Evolutionary conservation across 345 rosid species (phyloP).

Genomic region (Lepidium africanum): DNA sequence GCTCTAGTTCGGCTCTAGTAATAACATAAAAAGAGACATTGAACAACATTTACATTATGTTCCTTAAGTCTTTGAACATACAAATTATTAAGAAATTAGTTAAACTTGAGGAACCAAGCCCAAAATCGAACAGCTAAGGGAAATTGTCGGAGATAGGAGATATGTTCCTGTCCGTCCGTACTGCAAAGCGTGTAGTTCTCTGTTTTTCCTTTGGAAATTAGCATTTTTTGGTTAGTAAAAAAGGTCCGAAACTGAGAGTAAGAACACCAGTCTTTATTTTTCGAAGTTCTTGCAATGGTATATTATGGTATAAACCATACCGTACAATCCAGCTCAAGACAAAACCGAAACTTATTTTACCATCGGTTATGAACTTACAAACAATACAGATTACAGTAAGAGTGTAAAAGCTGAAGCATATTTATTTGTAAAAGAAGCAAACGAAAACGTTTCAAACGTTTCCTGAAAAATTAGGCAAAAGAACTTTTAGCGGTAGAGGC

Average conservation of each 20-base stretch:
- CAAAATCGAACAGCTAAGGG: slow-evolving; percentile 3
- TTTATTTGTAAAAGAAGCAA: slow-evolving; percentile 14
- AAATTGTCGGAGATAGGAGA: not conserved
- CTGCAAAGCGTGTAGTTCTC: too few relatives aligned
- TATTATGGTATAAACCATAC: not conserved
- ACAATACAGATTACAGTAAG: not conserved
- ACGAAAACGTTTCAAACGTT: not conserved
- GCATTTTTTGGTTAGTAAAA: not conserved
- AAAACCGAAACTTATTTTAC: not conserved
- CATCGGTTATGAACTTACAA: not conserved
- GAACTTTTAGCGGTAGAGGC: slow-evolving; percentile 67
- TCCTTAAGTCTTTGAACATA: not conserved
- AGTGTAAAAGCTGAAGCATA: slow-evolving; percentile 1
- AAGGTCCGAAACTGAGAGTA: not conserved
- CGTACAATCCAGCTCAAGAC: not conserved
- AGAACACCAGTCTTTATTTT: not conserved
- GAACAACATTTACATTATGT: slow-evolving; percentile 14
- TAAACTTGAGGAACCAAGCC: not conserved
- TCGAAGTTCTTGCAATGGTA: not conserved
- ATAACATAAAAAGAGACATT: slow-evolving; percentile 8
- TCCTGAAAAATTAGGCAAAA: not conserved
- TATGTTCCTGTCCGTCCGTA: slow-evolving; percentile 13
- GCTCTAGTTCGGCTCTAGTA: too few relatives aligned
- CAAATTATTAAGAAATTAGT: not conserved
- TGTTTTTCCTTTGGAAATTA: too few relatives aligned